phyloP scores from a whole-genome alignment of 495 filamentous ascomycete species.

The Xylaria sp. region DNA sequence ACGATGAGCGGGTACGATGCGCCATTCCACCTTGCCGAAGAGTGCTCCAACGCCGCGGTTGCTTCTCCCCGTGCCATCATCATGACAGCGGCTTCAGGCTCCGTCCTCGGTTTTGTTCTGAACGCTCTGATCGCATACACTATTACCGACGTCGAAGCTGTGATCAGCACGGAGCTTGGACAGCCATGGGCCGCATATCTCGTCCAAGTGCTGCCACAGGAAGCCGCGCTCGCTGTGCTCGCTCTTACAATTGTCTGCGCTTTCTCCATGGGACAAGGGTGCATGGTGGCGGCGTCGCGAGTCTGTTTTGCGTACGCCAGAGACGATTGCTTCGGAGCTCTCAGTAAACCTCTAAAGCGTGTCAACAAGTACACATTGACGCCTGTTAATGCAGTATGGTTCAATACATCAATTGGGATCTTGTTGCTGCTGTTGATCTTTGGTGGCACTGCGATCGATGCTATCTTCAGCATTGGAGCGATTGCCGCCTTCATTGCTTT shows the following conservation, averaged over 20 bases:
- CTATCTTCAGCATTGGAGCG: conserved; percentile 78
- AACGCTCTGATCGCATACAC: conserved; percentile 85
- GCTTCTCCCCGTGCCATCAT: conserved; percentile 81
- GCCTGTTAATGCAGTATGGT: conserved; percentile 80
- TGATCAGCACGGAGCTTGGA: conserved; percentile 68
- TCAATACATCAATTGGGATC: conserved; percentile 71
- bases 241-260: conserved; percentile 76
- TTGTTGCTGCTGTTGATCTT: conserved; percentile 73
- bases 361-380: conserved; percentile 72
- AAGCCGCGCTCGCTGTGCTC: conserved; percentile 70
- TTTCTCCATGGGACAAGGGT: conserved; percentile 83
- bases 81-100: conserved; percentile 71
- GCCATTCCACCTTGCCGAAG: conserved; percentile 78
- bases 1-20: conserved; percentile 70
- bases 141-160: conserved; percentile 68
- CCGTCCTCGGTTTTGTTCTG: conserved; percentile 75
- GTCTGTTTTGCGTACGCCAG: conserved; percentile 84
- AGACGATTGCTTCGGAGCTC: conserved; percentile 75
- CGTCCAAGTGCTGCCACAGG: conserved; percentile 71
- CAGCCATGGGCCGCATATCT: conserved; percentile 82
- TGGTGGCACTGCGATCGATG: conserved; percentile 71
- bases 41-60: conserved; percentile 78
- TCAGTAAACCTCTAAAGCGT: conserved; percentile 66
- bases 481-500: conserved; percentile 79
- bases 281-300: conserved; percentile 80